Evolutionary conservation across 1,284 basidiomycete genomes (phyloP).

Genomic region (Tilletia caries): DNA sequence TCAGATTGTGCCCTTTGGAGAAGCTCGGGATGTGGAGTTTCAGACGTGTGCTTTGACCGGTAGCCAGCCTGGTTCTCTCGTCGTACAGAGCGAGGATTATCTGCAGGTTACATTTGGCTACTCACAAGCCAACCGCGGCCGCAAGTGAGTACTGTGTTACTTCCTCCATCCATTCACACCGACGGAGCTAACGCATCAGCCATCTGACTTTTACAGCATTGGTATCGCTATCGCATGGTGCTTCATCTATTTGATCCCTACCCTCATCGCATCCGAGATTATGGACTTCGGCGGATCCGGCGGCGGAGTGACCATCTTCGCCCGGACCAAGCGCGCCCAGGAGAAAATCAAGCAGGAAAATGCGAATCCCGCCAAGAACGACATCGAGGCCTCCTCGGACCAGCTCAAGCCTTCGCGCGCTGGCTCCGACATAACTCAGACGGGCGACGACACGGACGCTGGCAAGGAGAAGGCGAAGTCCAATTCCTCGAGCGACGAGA

Average conservation of each 20-base stretch:
- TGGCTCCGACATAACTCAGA: constrained; percentile 4
- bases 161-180: background rate
- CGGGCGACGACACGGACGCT: constrained; percentile 8
- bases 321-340: constrained; percentile 22
- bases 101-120: constrained; percentile 12
- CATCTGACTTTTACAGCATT: background rate
- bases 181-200: background rate
- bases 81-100: constrained; percentile 7
- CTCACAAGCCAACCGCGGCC: background rate
- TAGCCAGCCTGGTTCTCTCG: background rate
- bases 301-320: constrained; percentile 25
- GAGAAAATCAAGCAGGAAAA: background rate
- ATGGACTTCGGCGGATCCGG: constrained; percentile 20
- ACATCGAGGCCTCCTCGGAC: constrained; percentile 18
- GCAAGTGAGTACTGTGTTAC: background rate
- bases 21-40: constrained; percentile 22
- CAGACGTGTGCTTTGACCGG: constrained; percentile 29
- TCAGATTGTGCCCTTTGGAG: constrained; percentile 25
- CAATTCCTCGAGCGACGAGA: background rate
- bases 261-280: constrained; percentile 18
- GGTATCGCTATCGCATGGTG: constrained; percentile 27
- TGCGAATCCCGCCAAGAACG: constrained; percentile 9
- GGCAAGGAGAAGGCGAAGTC: background rate
- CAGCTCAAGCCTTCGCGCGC: background rate
- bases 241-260: constrained; percentile 20